Evolutionary conservation across 75 land plant genomes (phyloP).

Genomic region (Adiantum capillusveneris): DNA sequence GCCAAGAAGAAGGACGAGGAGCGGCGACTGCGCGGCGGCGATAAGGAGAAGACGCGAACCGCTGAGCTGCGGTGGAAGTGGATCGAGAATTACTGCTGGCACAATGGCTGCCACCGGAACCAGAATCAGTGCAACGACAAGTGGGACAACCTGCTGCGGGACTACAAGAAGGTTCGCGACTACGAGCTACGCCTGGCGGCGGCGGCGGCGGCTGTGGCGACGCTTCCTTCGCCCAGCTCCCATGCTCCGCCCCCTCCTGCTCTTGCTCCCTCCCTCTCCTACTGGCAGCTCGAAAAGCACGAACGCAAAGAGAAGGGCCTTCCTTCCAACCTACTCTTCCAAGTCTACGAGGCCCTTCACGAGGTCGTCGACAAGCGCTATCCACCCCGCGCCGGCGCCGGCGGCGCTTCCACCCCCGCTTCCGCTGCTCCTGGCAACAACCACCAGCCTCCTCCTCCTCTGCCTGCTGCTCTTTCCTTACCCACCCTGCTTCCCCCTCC

Average conservation of each 20-base stretch:
- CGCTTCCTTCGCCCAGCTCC: too few relatives aligned
- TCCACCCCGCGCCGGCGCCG: conserved; percentile 3
- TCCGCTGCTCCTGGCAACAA: not conserved
- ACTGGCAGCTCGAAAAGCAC: conserved; percentile 60
- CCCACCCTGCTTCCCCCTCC: not conserved
- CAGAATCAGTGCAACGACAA: conserved; percentile 78
- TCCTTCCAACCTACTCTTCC: conserved; percentile 48
- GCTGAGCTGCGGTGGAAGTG: conserved; percentile 68
- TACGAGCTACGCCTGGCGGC: not conserved
- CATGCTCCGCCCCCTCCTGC: too few relatives aligned
- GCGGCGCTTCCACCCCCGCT: not conserved
- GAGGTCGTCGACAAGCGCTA: conserved; percentile 50
- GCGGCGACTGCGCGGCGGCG: conserved; percentile 39
- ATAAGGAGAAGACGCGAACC: conserved; percentile 32
- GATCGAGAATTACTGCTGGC: conserved; percentile 72
- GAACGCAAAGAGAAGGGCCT: conserved; percentile 58
- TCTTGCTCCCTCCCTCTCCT: conserved; percentile 13
- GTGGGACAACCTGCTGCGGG: conserved; percentile 64
- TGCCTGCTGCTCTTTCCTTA: not conserved
- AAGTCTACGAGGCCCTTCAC: conserved; percentile 43
- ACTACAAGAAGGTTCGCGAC: conserved; percentile 29
- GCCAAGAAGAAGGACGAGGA: conserved; percentile 76
- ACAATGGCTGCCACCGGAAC: conserved; percentile 48
- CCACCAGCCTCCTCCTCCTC: conserved; percentile 10
- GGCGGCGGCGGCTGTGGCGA: too few relatives aligned